Evolutionary conservation across 208 protist genomes (phyloP).

Genomic region (Trypanosoma congolense): DNA sequence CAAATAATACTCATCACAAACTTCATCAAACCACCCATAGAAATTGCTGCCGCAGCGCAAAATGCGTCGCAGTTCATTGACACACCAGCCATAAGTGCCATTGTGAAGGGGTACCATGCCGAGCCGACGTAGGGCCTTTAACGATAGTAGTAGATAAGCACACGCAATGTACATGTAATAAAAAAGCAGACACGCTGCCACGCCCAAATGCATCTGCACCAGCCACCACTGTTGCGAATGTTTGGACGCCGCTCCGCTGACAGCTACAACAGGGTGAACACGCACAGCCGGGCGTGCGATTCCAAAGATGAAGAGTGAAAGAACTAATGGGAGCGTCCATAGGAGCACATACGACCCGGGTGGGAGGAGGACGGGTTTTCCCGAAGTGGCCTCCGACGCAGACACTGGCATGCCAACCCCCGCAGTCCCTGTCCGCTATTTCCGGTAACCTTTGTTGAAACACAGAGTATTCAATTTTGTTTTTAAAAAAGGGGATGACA

Average conservation of each 20-base stretch:
- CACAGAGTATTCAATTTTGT: too few species aligned
- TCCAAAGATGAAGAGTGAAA: constrained; percentile 41
- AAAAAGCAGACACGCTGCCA: constrained; percentile 33
- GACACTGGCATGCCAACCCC: too few species aligned
- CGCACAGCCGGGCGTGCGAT: constrained; percentile 31
- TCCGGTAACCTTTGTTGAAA: too few species aligned
- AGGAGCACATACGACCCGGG: constrained; percentile 10
- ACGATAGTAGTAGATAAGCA: constrained; percentile 38
- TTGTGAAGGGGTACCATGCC: constrained; percentile 39
- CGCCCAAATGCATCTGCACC: constrained; percentile 23
- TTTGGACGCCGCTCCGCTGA: neutral
- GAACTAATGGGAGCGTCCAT: constrained; percentile 29
- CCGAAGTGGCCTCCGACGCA: constrained; percentile 17
- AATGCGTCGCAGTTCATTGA: constrained; percentile 40
- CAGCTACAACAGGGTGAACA: too few species aligned
- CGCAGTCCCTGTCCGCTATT: too few species aligned
- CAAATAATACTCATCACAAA: neutral
- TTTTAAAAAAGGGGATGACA: too few species aligned
- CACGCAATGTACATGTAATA: constrained; percentile 38
- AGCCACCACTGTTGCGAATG: constrained; percentile 18
- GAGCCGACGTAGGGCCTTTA: constrained; percentile 39
- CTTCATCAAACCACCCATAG: neutral
- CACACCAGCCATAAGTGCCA: constrained; percentile 24
- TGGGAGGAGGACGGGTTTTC: constrained; percentile 32
- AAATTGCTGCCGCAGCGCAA: constrained; percentile 22